Percentiles rank a stretch among this genome's conserved stretches.
Evolutionary conservation across 2,329 filamentous ascomycete genomes (phyloP).

Genomic region (Colletotrichum spinosum): DNA sequence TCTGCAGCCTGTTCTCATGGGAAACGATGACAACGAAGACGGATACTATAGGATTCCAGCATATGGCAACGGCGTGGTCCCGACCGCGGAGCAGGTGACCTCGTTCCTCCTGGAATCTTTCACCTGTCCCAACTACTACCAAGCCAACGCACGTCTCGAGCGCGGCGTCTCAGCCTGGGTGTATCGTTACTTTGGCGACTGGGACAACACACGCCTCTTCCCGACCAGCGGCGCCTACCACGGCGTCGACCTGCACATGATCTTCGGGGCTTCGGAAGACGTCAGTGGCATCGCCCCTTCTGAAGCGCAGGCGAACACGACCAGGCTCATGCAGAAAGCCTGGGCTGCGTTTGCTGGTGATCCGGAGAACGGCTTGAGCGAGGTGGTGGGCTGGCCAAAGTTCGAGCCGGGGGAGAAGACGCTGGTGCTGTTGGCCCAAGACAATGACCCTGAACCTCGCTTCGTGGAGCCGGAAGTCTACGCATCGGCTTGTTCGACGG

Average conservation of each 20-base stretch:
- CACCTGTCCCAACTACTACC: slow-evolving; percentile 56
- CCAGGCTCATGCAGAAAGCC: slow-evolving; percentile 51
- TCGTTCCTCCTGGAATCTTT: slow-evolving; percentile 58
- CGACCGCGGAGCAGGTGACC: slow-evolving; percentile 51
- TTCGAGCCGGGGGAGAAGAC: slow-evolving; percentile 43
- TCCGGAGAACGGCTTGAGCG: slow-evolving; percentile 47
- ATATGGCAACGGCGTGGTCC: slow-evolving; percentile 51
- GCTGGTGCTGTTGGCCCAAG: slow-evolving; percentile 42
- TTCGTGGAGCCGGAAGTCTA: slow-evolving; percentile 43
- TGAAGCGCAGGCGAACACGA: slow-evolving; percentile 46
- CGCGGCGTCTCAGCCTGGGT: slow-evolving; percentile 54
- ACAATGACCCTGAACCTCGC: slow-evolving; percentile 40
- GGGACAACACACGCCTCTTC: slow-evolving; percentile 59
- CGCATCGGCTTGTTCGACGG: slow-evolving; percentile 41
- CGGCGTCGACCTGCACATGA: slow-evolving; percentile 59
- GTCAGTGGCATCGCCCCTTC: slow-evolving; percentile 51
- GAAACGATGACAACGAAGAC: slow-evolving; percentile 59
- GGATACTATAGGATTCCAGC: slow-evolving; percentile 60
- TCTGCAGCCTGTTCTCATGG: slow-evolving; percentile 53
- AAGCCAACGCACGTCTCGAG: slow-evolving; percentile 48
- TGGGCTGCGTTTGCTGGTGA: slow-evolving; percentile 55
- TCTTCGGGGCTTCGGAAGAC: slow-evolving; percentile 55
- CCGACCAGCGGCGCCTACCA: slow-evolving; percentile 61
- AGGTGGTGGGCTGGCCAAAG: slow-evolving; percentile 50
- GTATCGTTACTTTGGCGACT: slow-evolving; percentile 62